Evolutionary conservation across 495 filamentous ascomycete species (phyloP).

Genomic region (Haplographium delicatum): DNA sequence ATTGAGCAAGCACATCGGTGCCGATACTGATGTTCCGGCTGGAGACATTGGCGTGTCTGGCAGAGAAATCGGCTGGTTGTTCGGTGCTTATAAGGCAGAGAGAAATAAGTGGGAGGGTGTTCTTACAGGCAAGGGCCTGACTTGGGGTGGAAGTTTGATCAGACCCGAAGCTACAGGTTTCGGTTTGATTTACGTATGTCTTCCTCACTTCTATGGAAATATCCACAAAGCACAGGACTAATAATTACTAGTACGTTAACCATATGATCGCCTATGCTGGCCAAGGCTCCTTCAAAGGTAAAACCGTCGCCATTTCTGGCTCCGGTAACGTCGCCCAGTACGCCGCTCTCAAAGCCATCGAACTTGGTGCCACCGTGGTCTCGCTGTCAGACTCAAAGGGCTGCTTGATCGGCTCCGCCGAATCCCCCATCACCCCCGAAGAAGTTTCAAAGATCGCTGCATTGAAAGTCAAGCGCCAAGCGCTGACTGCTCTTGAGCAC

Average conservation of each 20-base stretch:
- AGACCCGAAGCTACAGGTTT: constrained; percentile 96
- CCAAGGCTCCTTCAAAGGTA: constrained; percentile 81
- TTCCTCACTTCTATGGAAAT: constrained; percentile 17
- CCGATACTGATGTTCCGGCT: constrained; percentile 91
- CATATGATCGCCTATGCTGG: constrained; percentile 94
- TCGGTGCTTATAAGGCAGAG: constrained; percentile 88
- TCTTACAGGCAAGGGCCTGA: constrained; percentile 89
- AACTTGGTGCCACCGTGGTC: constrained; percentile 88
- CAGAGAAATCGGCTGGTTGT: constrained; percentile 90
- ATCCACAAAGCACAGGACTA: not conserved
- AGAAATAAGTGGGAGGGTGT: constrained; percentile 91
- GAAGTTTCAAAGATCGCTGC: constrained; percentile 71
- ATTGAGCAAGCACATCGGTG: constrained; percentile 91
- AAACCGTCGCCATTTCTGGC: constrained; percentile 92
- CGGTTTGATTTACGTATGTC: constrained; percentile 74
- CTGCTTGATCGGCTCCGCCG: constrained; percentile 62
- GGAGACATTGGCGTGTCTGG: constrained; percentile 90
- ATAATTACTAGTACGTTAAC: constrained; percentile 57
- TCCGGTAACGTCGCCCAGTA: constrained; percentile 99
- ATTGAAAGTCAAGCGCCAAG: constrained; percentile 82
- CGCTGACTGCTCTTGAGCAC: constrained; percentile 57
- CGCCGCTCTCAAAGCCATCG: constrained; percentile 92
- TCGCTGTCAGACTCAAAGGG: constrained; percentile 95
- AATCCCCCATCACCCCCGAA: constrained; percentile 64
- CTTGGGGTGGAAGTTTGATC: constrained; percentile 92